A percentile compares a stretch with the other conserved stretches of the same genome.
Conservation (phyloP, 768 basidiomycete genomes). For the Paxillus involutus region DNA sequence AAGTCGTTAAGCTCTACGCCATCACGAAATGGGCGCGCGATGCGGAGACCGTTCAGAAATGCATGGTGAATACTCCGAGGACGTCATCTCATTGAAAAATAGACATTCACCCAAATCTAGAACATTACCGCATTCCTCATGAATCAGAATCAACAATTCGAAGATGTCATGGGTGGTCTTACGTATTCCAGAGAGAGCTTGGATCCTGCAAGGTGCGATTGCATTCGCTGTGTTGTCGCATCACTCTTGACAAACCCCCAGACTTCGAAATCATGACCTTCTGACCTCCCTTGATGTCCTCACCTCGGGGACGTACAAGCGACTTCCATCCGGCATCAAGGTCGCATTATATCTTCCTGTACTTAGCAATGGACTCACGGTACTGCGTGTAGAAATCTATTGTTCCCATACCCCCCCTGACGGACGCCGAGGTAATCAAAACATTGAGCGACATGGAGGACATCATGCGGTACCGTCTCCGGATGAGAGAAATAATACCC, state of each 20-base stretch:
- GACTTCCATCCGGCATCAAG: slow-evolving; percentile 81
- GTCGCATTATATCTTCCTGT: slow-evolving; percentile 37
- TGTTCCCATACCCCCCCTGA: slow-evolving; percentile 63
- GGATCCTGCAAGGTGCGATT: slow-evolving; percentile 70
- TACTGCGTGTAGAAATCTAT: slow-evolving; percentile 57
- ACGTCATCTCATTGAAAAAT: not conserved
- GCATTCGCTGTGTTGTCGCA: not conserved
- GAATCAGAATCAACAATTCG: slow-evolving; percentile 84
- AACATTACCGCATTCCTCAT: slow-evolving; percentile 87
- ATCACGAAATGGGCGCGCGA: slow-evolving; percentile 86
- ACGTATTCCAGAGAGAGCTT: slow-evolving; percentile 67
- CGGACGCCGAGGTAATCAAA: slow-evolving; percentile 61
- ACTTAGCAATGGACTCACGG: slow-evolving; percentile 20
- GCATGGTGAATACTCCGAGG: slow-evolving; percentile 55
- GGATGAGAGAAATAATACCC: slow-evolving; percentile 78
- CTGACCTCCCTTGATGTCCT: slow-evolving; percentile 89
- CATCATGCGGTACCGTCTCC: slow-evolving; percentile 75
- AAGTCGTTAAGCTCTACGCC: slow-evolving; percentile 86
- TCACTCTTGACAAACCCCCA: slow-evolving; percentile 25
- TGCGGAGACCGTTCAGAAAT: slow-evolving; percentile 80
- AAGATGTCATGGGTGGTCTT: slow-evolving; percentile 61
- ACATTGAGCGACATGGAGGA: slow-evolving; percentile 75
- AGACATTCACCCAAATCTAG: slow-evolving; percentile 35
- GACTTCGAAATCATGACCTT: slow-evolving; percentile 91
- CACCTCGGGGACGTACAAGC: slow-evolving; percentile 80